Conservation (phyloP, 2,329 filamentous ascomycete genomes). For the Fusarium bulbicola region DNA sequence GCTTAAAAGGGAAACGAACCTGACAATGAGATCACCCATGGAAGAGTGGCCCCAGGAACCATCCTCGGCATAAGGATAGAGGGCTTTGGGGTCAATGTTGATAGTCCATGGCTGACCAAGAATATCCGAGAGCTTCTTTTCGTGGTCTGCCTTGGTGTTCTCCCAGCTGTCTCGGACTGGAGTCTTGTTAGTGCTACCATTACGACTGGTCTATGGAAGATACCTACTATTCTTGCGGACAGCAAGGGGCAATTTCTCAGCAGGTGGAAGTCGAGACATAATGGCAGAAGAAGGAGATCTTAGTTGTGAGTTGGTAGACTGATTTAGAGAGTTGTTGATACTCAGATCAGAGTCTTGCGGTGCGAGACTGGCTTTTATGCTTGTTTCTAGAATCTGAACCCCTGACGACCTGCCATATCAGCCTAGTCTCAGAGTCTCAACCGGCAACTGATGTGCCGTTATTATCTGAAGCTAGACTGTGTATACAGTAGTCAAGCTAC, state of each 20-base stretch:
- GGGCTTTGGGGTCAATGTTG: constrained; percentile 55
- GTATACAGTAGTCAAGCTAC: background rate
- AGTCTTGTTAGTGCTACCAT: background rate
- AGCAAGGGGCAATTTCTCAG: constrained; percentile 61
- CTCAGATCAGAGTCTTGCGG: background rate
- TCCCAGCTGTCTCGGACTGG: constrained; percentile 64
- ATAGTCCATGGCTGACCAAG: constrained; percentile 61
- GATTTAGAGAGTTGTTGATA: background rate
- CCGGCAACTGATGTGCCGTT: background rate
- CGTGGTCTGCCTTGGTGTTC: constrained; percentile 54
- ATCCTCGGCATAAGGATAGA: constrained; percentile 58
- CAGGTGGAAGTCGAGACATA: constrained; percentile 52
- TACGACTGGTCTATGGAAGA: constrained; percentile 5
- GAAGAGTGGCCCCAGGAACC: constrained; percentile 52
- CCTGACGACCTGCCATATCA: constrained; percentile 4
- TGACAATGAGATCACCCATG: constrained; percentile 55
- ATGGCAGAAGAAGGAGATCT: background rate
- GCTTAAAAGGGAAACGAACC: constrained; percentile 45
- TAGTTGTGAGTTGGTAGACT: background rate
- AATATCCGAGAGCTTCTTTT: constrained; percentile 54
- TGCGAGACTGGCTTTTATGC: constrained; percentile 18
- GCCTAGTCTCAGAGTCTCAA: constrained; percentile 1
- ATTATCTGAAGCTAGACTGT: background rate
- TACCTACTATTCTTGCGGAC: constrained; percentile 60
- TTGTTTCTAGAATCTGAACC: background rate